These are phyloP conservation scores for Candida golubevii DNA, from an alignment of 805 yeast species.

Conservation along the genomic window DNA sequence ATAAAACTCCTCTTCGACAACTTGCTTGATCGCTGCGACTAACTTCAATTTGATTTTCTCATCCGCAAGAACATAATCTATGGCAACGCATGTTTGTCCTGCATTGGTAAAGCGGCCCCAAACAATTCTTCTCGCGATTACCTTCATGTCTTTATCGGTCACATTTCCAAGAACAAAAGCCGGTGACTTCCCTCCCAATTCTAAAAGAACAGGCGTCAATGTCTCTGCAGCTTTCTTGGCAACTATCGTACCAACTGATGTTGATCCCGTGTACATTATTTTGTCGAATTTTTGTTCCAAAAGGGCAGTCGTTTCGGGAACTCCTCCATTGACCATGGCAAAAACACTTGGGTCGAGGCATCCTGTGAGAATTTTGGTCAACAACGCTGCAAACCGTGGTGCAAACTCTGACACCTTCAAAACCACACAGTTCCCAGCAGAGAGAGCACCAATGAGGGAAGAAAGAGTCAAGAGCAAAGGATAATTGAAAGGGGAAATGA, in stretches of 20 bases:
- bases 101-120: constrained; percentile 79
- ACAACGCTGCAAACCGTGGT: constrained; percentile 53
- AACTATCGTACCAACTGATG: constrained; percentile 69
- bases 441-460: constrained; percentile 75
- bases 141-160: constrained; percentile 38
- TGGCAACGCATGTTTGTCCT: constrained; percentile 90
- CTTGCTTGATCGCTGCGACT: constrained; percentile 35
- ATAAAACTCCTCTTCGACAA: constrained; percentile 42
- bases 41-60: constrained; percentile 51
- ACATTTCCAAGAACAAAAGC: constrained; percentile 57
- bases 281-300: constrained; percentile 69
- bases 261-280: constrained; percentile 83
- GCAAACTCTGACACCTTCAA: constrained; percentile 72
- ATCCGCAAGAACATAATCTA: constrained; percentile 77
- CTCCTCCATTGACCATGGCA: constrained; percentile 67
- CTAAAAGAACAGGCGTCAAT: constrained; percentile 75
- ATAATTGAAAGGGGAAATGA: constrained; percentile 78
- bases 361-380: constrained; percentile 51
- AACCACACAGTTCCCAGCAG: constrained; percentile 79
- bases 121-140: constrained; percentile 54
- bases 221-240: constrained; percentile 80
- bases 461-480: constrained; percentile 62
- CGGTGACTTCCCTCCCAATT: constrained; percentile 93
- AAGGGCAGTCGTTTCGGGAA: constrained; percentile 47
- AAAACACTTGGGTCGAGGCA: constrained; percentile 56